phyloP scores from a whole-genome alignment of 129 eudicot species.

The Logfia minima region DNA sequence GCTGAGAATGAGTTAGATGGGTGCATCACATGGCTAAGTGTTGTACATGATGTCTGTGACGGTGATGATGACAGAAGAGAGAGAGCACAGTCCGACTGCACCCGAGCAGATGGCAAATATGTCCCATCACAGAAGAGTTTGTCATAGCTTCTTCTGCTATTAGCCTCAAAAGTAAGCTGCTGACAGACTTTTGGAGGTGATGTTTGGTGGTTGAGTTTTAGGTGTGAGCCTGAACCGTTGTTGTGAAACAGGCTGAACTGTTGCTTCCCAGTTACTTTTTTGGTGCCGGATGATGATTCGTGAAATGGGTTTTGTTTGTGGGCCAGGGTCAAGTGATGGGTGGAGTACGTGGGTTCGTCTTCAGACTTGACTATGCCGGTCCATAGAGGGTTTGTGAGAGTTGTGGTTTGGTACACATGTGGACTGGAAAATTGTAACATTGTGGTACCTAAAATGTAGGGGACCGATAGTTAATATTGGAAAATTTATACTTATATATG shows the following conservation, averaged over 20 bases:
- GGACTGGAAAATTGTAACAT: constrained; percentile 50
- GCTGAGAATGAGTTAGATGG: constrained; percentile 34
- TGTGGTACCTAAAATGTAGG: constrained; percentile 39
- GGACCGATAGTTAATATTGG: background rate
- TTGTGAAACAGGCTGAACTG: constrained; percentile 40
- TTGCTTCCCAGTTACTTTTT: constrained; percentile 36
- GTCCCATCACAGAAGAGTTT: constrained; percentile 39
- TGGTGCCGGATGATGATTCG: constrained; percentile 38
- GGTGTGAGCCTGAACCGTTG: constrained; percentile 31
- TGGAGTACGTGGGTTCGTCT: constrained; percentile 33
- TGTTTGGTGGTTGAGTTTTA: constrained; percentile 38
- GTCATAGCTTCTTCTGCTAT: constrained; percentile 30
- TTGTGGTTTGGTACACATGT: constrained; percentile 45
- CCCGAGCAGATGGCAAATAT: constrained; percentile 33
- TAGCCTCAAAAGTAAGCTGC: constrained; percentile 28
- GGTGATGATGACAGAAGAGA: constrained; percentile 75
- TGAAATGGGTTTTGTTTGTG: constrained; percentile 38
- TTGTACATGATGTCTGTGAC: constrained; percentile 42
- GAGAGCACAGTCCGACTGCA: constrained; percentile 56
- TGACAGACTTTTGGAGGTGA: constrained; percentile 35
- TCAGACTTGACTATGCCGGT: constrained; percentile 40
- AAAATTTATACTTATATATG: background rate
- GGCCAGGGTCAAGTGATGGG: constrained; percentile 23
- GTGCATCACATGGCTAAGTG: constrained; percentile 39
- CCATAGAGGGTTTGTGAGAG: constrained; percentile 40